Evolutionary conservation across 495 filamentous ascomycete genomes (phyloP).

Genomic region (Aspergillus asperescens): DNA sequence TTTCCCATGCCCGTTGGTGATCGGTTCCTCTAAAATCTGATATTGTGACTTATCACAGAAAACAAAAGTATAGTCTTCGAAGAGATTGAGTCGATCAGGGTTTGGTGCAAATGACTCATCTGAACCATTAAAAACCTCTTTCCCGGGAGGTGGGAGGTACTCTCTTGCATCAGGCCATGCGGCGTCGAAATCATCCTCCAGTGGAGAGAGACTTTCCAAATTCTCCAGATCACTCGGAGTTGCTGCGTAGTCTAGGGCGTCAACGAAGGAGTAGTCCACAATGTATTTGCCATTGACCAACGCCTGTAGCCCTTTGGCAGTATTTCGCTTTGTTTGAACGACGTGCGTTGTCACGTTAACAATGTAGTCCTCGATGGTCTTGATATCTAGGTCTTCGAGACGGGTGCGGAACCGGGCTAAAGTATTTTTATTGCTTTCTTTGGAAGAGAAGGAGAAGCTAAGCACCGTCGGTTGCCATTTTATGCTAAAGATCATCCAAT

Average conservation of each 20-base stretch:
- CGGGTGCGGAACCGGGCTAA: constrained; percentile 53
- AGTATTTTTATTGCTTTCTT: constrained; percentile 63
- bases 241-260: constrained; percentile 66
- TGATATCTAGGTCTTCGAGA: constrained; percentile 81
- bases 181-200: constrained; percentile 80
- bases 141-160: constrained; percentile 67
- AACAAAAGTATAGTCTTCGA: constrained; percentile 83
- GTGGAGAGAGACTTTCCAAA: constrained; percentile 49
- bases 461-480: constrained; percentile 77
- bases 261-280: constrained; percentile 69
- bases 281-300: constrained; percentile 78
- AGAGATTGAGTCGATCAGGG: constrained; percentile 59
- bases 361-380: constrained; percentile 68
- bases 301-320: constrained; percentile 78
- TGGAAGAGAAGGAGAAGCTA: constrained; percentile 75
- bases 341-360: constrained; percentile 74
- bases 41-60: constrained; percentile 79
- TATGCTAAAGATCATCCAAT: constrained; percentile 44
- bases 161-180: constrained; percentile 72
- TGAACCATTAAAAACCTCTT: constrained; percentile 63
- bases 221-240: constrained; percentile 48
- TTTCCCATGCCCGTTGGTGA: constrained; percentile 80
- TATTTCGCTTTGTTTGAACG: constrained; percentile 84
- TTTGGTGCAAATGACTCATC: constrained; percentile 64
- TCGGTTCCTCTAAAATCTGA: constrained; percentile 64